Evolutionary conservation across 495 filamentous ascomycete genomes (phyloP), one percentile per base, ranked within the genome.

Genomic region (Penicillium coprophilum): DNA sequence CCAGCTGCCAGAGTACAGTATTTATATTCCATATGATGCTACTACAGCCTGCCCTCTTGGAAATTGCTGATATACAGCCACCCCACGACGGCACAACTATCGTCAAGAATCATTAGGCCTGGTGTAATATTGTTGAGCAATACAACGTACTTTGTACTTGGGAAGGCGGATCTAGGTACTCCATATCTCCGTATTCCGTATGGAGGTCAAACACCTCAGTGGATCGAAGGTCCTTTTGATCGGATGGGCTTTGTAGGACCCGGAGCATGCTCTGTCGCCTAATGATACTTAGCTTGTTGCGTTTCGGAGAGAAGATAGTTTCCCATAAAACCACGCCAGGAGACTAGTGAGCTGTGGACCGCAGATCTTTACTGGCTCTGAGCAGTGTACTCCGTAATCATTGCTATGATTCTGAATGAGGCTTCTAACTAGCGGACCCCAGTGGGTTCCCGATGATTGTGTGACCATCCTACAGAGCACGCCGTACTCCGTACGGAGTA

Each of bases 341-440:
- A 70, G 46, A 71, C 60, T 0, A 76, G 76, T 8, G 63, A 71
- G 30, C 31, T 80, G 47, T 50, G 55, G 17, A 74, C 70, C 70
- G 57, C 66, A 75, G n/a, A 56, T 59, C 31, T 53, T 80, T 32
- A 78, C 79, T 57, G 77, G 80, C 0, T 79, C 80, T 60, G 78
- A 83, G 73, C 13, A 75, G 77, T 64, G 77, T 78, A 3, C 62
- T 58, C 38, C 63, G 77, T 78, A 3, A 62, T 58, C 38, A 71
- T 67, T 32, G 64, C 53, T 19, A 79, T 79, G 46, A 82, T 82
- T 79, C 79, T 77, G 6, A 73, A 70, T 55, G 77, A 79, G 43
- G 62, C 77, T 50, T 76, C 78, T 7, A 75, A 81, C 53, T 80
- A 81, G 34, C 15, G 6, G 34, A 38, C 15, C 34, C 34, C 66